phyloP scores from a whole-genome alignment of 2,329 filamentous ascomycete genomes.

The Paecilomyces formosus region DNA sequence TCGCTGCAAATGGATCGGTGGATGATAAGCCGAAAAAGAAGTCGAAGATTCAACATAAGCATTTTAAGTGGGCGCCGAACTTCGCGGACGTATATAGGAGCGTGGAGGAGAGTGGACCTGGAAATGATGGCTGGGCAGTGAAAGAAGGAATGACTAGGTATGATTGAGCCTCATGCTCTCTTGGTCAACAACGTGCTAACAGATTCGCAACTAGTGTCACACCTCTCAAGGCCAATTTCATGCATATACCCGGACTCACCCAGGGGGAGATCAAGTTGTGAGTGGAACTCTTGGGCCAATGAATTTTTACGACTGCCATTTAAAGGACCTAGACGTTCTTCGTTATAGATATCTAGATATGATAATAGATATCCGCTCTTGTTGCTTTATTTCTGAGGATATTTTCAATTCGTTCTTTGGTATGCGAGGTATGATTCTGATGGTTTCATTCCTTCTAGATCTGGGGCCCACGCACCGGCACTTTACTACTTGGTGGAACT shows the following conservation, averaged over 20 bases:
- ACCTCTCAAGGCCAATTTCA: slow-evolving; percentile 86
- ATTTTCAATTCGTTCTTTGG: slow-evolving; percentile 7
- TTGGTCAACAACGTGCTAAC: slow-evolving; percentile 5
- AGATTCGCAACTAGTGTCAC: slow-evolving; percentile 58
- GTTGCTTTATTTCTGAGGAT: slow-evolving; percentile 4
- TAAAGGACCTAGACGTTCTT: not conserved
- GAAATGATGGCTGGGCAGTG: slow-evolving; percentile 90
- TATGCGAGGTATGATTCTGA: slow-evolving; percentile 18
- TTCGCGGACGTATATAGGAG: slow-evolving; percentile 83
- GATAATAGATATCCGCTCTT: slow-evolving; percentile 12
- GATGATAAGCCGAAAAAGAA: slow-evolving; percentile 18
- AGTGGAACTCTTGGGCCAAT: slow-evolving; percentile 42
- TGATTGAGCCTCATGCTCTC: slow-evolving; percentile 4
- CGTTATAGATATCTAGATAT: slow-evolving; percentile 19
- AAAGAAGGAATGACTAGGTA: slow-evolving; percentile 81
- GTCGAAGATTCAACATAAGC: slow-evolving; percentile 62
- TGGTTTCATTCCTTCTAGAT: slow-evolving; percentile 26
- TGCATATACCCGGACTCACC: slow-evolving; percentile 60
- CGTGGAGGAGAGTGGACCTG: slow-evolving; percentile 69
- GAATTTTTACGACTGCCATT: not conserved
- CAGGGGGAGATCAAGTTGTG: slow-evolving; percentile 72
- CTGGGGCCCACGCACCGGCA: slow-evolving; percentile 24
- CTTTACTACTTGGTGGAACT: slow-evolving; percentile 74
- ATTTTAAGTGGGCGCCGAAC: slow-evolving; percentile 90
- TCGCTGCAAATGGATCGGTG: slow-evolving; percentile 16